Evolutionary conservation across 2,329 filamentous ascomycete genomes (phyloP).

Genomic region (Fusarium cyanostomum): DNA sequence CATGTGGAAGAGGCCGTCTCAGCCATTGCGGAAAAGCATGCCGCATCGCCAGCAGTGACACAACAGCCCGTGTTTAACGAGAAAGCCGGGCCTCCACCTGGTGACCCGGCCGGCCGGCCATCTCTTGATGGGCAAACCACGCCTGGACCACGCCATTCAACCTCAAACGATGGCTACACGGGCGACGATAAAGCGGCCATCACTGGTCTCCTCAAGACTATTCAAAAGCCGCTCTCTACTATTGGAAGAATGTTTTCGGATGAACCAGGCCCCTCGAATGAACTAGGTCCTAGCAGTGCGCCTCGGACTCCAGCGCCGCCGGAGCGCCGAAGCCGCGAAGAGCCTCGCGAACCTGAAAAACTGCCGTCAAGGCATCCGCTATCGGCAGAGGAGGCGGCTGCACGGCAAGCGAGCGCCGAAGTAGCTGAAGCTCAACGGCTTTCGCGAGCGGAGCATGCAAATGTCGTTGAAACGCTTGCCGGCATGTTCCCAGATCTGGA

Average conservation of each 20-base stretch:
- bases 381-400: constrained; percentile 86
- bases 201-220: constrained; percentile 84
- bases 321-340: constrained; percentile 47
- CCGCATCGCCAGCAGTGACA: constrained; percentile 56
- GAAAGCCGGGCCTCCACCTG: constrained; percentile 47
- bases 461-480: constrained; percentile 91
- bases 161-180: constrained; percentile 62
- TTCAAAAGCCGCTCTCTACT: constrained; percentile 88
- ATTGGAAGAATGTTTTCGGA: constrained; percentile 96
- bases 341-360: constrained; percentile 45
- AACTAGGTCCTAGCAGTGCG: constrained; percentile 45
- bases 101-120: constrained; percentile 50
- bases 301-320: constrained; percentile 51
- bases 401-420: constrained; percentile 89
- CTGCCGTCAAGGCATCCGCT: constrained; percentile 56
- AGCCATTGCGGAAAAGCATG: constrained; percentile 90
- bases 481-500: constrained; percentile 98
- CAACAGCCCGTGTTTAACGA: constrained; percentile 56
- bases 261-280: constrained; percentile 56
- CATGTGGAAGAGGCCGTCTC: constrained; percentile 98
- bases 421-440: constrained; percentile 86
- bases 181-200: constrained; percentile 83
- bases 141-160: constrained; percentile 60
- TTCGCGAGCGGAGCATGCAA: constrained; percentile 84
- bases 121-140: constrained; percentile 53